Evolutionary conservation across 805 yeast species (phyloP).

Genomic region (Metschnikowia lachancei): DNA sequence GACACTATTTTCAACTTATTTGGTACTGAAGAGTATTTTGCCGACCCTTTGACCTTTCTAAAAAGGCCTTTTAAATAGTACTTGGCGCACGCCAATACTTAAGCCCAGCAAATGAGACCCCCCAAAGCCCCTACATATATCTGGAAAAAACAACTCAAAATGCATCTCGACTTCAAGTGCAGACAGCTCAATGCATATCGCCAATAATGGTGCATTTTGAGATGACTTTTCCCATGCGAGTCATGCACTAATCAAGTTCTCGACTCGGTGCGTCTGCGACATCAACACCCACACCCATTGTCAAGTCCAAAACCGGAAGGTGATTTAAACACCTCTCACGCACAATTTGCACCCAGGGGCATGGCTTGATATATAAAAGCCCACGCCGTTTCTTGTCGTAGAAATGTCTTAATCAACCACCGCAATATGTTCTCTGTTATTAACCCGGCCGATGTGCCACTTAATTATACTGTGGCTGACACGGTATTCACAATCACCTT

Average conservation of each 20-base stretch:
- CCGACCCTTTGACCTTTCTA: too few relatives aligned
- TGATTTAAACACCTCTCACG: constrained; percentile 6
- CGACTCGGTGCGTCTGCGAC: constrained; percentile 7
- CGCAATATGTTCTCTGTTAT: constrained; percentile 7
- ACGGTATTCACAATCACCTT: constrained; percentile 9
- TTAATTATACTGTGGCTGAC: constrained; percentile 15
- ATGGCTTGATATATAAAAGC: constrained; percentile 2
- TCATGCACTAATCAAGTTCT: constrained; percentile 4
- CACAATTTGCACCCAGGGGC: constrained; percentile 11
- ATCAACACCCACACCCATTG: constrained; percentile 9
- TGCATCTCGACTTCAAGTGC: not conserved
- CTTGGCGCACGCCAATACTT: too few relatives aligned
- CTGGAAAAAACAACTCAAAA: not conserved
- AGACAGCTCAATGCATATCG: not conserved
- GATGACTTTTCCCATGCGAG: constrained; percentile 6
- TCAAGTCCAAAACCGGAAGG: constrained; percentile 7
- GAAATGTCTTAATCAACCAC: not conserved
- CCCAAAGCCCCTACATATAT: too few relatives aligned
- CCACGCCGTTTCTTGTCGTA: not conserved
- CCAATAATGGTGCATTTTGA: constrained; percentile 3
- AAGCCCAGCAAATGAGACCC: too few relatives aligned
- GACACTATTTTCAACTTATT: too few relatives aligned
- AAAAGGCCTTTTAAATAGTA: too few relatives aligned
- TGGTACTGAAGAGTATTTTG: too few relatives aligned
- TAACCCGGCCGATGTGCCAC: constrained; percentile 11